Conservation (phyloP, 169 alveolate genomes). For the Babesia bigemina region DNA sequence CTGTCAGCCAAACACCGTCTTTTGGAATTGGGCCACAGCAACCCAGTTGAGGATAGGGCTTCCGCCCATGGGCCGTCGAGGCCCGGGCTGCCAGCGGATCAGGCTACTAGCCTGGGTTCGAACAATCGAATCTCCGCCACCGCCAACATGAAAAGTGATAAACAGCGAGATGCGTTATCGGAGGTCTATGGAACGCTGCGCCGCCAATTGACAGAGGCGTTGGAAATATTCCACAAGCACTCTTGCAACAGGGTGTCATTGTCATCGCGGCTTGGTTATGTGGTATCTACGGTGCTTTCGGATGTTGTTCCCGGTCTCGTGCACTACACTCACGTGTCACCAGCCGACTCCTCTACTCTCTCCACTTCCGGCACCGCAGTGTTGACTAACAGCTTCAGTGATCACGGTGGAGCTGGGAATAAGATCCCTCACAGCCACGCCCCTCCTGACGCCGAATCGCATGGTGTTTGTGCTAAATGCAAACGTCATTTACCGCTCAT, state of each 20-base stretch:
- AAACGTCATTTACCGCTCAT: not conserved
- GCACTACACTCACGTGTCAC: conserved; percentile 25
- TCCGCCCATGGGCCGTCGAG: not conserved
- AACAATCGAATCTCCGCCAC: not conserved
- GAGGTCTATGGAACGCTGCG: conserved; percentile 1
- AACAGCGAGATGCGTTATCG: not conserved
- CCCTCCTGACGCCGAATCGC: not conserved
- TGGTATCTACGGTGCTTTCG: conserved; percentile 5
- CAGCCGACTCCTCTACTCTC: not conserved
- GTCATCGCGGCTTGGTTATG: conserved; percentile 31
- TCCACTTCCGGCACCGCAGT: not conserved
- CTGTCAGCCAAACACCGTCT: conserved; percentile 5
- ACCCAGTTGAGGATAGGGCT: not conserved
- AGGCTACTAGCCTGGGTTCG: not conserved
- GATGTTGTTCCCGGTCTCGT: conserved; percentile 6
- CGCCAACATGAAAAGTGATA: not conserved
- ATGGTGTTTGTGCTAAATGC: conserved; percentile 42
- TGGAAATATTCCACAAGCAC: conserved; percentile 16
- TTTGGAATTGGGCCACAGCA: not conserved
- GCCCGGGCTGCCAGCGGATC: not conserved
- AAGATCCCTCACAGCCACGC: not conserved
- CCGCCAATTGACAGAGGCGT: conserved; percentile 17
- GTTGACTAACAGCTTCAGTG: too few relatives aligned
- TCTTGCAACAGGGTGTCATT: conserved; percentile 18
- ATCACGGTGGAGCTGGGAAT: too few relatives aligned